Evolutionary conservation across 1,284 basidiomycete species (phyloP).

Genomic region (Ustilago vetiveriae): DNA sequence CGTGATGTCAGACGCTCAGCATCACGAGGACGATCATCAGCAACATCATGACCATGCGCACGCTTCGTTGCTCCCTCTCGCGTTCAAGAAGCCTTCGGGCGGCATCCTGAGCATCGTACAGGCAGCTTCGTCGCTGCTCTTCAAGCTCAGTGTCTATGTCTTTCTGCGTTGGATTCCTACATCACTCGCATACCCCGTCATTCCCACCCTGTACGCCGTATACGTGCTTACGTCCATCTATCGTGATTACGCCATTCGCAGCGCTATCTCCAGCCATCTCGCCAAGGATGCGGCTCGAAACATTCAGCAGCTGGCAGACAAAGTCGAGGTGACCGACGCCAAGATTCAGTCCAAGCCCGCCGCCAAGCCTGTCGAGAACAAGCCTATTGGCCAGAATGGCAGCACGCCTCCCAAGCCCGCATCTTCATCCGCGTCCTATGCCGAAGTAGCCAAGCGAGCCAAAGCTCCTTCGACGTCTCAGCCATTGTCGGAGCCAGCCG

Average conservation of each 20-base stretch:
- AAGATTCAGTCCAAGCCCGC: conserved; percentile 35
- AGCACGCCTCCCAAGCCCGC: conserved; percentile 4
- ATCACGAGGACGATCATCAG: conserved; percentile 1
- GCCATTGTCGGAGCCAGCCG: neutral
- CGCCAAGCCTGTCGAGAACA: conserved; percentile 31
- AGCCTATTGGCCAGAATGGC: conserved; percentile 22
- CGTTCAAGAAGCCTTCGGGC: conserved; percentile 33
- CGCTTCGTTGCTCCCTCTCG: conserved; percentile 7
- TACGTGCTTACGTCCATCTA: conserved; percentile 45
- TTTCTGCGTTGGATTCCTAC: conserved; percentile 63
- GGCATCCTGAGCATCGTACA: conserved; percentile 47
- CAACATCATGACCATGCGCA: neutral
- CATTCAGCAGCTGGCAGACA: conserved; percentile 46
- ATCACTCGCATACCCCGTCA: conserved; percentile 35
- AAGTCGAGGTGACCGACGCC: conserved; percentile 33
- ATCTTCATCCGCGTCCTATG: conserved; percentile 24
- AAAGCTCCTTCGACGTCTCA: conserved; percentile 6
- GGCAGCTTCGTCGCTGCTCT: conserved; percentile 44
- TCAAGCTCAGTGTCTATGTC: conserved; percentile 54
- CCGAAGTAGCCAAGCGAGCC: conserved; percentile 31
- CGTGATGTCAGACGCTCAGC: conserved; percentile 34
- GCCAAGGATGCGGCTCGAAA: conserved; percentile 25
- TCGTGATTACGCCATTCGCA: conserved; percentile 42
- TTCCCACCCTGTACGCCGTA: conserved; percentile 49
- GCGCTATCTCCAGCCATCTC: conserved; percentile 25